A percentile compares a stretch with the other conserved stretches of the same genome.
Conservation (phyloP, 2,329 filamentous ascomycete genomes). For the Aspergillus viridinutans region DNA sequence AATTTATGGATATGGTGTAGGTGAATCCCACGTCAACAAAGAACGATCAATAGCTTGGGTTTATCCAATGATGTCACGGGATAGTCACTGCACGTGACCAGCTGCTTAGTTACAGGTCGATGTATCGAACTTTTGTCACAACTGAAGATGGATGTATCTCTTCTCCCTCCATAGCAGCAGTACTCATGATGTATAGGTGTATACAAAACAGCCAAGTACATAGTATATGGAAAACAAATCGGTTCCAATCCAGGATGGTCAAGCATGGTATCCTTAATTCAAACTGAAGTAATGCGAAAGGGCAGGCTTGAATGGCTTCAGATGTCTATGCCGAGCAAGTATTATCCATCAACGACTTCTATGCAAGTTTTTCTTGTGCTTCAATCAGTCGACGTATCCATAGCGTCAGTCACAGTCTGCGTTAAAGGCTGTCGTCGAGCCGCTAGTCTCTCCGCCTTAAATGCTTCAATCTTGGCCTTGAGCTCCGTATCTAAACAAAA, state of each 20-base stretch:
- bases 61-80: not conserved
- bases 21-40: not conserved
- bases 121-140: not conserved
- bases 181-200: not conserved
- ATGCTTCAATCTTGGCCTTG: conserved; percentile 57
- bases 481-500: conserved; percentile 47
- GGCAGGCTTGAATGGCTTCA: not conserved
- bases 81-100: not conserved
- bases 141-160: not conserved
- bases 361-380: not conserved
- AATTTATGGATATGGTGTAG: not conserved
- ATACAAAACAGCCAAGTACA: not conserved
- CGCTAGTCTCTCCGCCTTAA: conserved; percentile 53
- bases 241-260: conserved; percentile 2
- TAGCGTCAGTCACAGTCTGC: conserved; percentile 21
- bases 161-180: not conserved
- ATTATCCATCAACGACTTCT: not conserved
- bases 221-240: not conserved
- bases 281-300: not conserved
- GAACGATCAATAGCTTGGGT: not conserved
- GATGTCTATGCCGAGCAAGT: not conserved
- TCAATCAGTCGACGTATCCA: conserved; percentile 36
- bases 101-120: not conserved
- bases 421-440: conserved; percentile 30
- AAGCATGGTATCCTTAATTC: not conserved